Evolutionary conservation across 1,284 basidiomycete genomes (phyloP).

Genomic region (Pseudomicrostroma phylloplanum): DNA sequence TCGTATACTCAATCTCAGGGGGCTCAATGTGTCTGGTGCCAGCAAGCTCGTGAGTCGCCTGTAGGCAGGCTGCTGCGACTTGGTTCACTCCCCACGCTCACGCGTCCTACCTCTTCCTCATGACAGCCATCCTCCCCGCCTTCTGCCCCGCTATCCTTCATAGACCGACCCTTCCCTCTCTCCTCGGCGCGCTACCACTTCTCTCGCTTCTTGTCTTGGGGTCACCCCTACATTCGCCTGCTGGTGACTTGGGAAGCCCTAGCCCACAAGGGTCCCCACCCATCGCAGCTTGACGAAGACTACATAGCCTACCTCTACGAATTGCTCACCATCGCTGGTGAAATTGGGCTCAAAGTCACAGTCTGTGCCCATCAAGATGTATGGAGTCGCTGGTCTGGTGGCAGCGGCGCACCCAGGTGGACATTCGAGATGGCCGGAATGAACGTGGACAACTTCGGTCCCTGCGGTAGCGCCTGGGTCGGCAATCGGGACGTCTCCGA

Average conservation of each 20-base stretch:
- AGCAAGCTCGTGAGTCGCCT: slow-evolving; percentile 46
- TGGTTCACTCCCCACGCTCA: slow-evolving; percentile 42
- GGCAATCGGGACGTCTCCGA: slow-evolving; percentile 27
- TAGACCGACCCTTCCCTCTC: slow-evolving; percentile 51
- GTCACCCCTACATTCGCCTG: slow-evolving; percentile 54
- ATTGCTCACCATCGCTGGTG: slow-evolving; percentile 68
- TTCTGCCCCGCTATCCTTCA: slow-evolving; percentile 25
- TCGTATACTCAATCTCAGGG: slow-evolving; percentile 49
- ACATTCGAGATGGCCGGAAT: slow-evolving; percentile 43
- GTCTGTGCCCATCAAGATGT: slow-evolving; percentile 62
- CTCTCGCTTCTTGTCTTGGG: slow-evolving; percentile 49
- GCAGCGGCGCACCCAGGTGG: slow-evolving; percentile 63
- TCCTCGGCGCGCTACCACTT: slow-evolving; percentile 42
- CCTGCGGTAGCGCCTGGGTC: slow-evolving; percentile 43
- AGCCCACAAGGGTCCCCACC: slow-evolving; percentile 64
- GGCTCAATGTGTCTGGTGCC: slow-evolving; percentile 50
- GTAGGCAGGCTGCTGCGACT: slow-evolving; percentile 27
- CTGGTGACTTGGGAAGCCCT: slow-evolving; percentile 94
- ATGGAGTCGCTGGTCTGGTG: slow-evolving; percentile 89
- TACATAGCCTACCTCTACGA: slow-evolving; percentile 74
- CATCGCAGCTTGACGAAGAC: slow-evolving; percentile 64
- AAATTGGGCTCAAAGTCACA: slow-evolving; percentile 75
- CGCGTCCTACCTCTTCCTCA: not conserved
- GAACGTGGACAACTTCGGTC: slow-evolving; percentile 25
- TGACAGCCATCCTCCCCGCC: too few relatives aligned